Conservation (phyloP, 768 basidiomycete genomes). For the Termitomyces sp. region DNA sequence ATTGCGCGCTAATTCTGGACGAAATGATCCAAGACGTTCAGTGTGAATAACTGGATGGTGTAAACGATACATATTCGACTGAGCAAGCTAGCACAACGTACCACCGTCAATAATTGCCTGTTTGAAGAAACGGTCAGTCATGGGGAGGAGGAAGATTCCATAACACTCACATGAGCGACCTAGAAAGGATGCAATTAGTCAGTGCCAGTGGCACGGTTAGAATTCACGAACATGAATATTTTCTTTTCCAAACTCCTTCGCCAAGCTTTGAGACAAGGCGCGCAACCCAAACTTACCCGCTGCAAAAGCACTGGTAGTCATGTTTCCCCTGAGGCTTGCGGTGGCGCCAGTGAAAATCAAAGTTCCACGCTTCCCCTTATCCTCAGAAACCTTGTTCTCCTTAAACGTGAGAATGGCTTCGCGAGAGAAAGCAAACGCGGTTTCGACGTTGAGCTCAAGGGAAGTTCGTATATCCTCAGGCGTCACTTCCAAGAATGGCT, state of each 20-base stretch:
- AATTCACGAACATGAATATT: conserved; percentile 55
- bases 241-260: conserved; percentile 70
- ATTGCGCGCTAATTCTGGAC: conserved; percentile 38
- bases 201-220: not conserved
- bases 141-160: not conserved
- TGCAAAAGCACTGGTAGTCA: conserved; percentile 54
- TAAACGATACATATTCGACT: not conserved
- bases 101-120: conserved; percentile 70
- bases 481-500: conserved; percentile 61
- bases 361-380: conserved; percentile 51
- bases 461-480: conserved; percentile 49
- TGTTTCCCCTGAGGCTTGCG: conserved; percentile 59
- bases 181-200: conserved; percentile 15
- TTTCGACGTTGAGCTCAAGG: conserved; percentile 48
- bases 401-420: conserved; percentile 58
- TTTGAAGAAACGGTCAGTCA: not conserved
- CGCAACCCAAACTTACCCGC: conserved; percentile 60
- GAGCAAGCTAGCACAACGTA: conserved; percentile 13
- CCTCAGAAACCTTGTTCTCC: conserved; percentile 42
- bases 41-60: conserved; percentile 29
- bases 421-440: conserved; percentile 60
- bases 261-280: conserved; percentile 64
- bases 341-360: conserved; percentile 75
- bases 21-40: conserved; percentile 21
- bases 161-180: conserved; percentile 59